Base-by-base conservation (phyloP, 768 basidiomycete genomes). In the Russula emetica region DNA sequence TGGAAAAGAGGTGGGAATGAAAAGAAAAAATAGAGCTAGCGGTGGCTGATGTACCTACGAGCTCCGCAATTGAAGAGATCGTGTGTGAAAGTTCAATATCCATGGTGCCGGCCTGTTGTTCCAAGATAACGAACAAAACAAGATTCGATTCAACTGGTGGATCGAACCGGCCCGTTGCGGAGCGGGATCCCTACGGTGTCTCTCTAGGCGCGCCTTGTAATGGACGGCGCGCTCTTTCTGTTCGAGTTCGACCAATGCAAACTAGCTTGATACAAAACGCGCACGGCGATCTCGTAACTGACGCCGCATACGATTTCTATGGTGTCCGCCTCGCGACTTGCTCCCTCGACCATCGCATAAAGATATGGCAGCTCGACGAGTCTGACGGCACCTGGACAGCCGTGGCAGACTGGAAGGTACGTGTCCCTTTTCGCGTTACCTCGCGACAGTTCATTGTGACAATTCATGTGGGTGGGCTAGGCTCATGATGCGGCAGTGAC, bases 401-500 rank as follows among this genome's bases (percentile, higher is more conserved):
- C 2, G 88, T 92, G 70, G 87, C 91, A 61, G 93, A 95, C 70
- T 97, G 94, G 94, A 95, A 93, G 80, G 93, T 89, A 59, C 51
- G 81, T 70, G 22, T 5, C 32, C 2, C n/a, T 11, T 10, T 54
- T 50, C 28, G 28, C 55, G 22, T 42, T 3, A 5, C 40, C 30
- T 55, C 44, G 20, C 26, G 42, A 49, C 13, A 42, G 44, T 58
- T 63, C 54, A 58, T 30, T 42, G n/a, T 58, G 30, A 62, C 30
- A 28, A 22, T 6, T 7, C 36, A 42, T 11, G 14, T 26, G 14
- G n/a, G 9, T 26, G 14, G 14, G 40, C 16, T 70, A 96, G 91
- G 96, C 95, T n/a, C 95, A 98, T 72, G 93, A 96, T 70, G 94
- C 94, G 18, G 85, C 95, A 0, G 81, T 97, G 42, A 84, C 92